A percentile compares a stretch with the other conserved stretches of the same genome.
Conservation (phyloP, 805 yeast species). For the Geotrichum ghanense region DNA sequence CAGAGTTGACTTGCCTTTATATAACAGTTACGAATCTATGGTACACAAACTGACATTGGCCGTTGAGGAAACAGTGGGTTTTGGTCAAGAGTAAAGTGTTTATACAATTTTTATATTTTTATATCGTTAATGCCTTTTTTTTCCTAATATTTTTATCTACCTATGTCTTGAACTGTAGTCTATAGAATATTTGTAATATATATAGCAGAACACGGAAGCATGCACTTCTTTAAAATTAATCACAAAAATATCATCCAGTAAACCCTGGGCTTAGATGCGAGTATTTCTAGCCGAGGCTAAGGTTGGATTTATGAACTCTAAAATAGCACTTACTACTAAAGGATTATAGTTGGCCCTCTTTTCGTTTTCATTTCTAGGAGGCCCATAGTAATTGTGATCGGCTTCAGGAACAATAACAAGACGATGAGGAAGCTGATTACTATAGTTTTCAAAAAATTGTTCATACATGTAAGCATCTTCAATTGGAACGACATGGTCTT, state of each 20-base stretch:
- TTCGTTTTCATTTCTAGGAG: conserved; percentile 27
- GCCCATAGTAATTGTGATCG: conserved; percentile 51
- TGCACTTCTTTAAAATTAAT: no score
- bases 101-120: no score
- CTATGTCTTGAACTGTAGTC: no score
- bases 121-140: no score
- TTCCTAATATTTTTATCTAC: no score
- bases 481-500: conserved; percentile 55
- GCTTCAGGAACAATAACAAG: conserved; percentile 53
- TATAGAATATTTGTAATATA: no score
- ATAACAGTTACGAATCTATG: conserved; percentile 69
- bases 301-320: not conserved
- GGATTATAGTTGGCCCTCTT: conserved; percentile 45
- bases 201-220: no score
- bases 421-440: conserved; percentile 49
- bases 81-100: conserved; percentile 85
- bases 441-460: conserved; percentile 11
- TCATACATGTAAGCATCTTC: conserved; percentile 50
- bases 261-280: no score
- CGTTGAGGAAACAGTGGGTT: conserved; percentile 97
- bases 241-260: no score
- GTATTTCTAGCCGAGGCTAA: no score
- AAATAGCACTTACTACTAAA: not conserved
- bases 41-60: conserved; percentile 89
- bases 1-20: conserved; percentile 96